A percentile compares a stretch with the other conserved stretches of the same genome.
phyloP scores from a whole-genome alignment of 768 basidiomycete genomes.

The Artomyces pyxidatus region DNA sequence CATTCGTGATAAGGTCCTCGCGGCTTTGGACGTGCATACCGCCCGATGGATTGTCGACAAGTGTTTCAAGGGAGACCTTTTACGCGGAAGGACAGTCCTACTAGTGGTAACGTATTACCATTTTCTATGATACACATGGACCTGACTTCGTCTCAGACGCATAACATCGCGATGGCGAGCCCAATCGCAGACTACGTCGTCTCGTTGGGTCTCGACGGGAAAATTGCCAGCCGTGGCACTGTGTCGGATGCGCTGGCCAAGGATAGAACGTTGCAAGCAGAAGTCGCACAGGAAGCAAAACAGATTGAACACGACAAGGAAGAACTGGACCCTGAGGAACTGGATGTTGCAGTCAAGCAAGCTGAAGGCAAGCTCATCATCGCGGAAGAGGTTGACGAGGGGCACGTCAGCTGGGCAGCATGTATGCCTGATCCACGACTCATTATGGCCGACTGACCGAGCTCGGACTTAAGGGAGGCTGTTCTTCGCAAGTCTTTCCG shows the following conservation, averaged over 20 bases:
- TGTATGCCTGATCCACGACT: slow-evolving; percentile 20
- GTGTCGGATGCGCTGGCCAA: slow-evolving; percentile 38
- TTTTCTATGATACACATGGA: neutral
- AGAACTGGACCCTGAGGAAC: slow-evolving; percentile 17
- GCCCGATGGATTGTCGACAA: slow-evolving; percentile 43
- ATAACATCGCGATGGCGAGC: slow-evolving; percentile 44
- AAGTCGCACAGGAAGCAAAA: slow-evolving; percentile 18
- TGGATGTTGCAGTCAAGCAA: slow-evolving; percentile 15
- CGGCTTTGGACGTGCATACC: slow-evolving; percentile 47
- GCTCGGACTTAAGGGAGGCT: slow-evolving; percentile 19
- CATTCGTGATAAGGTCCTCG: slow-evolving; percentile 37
- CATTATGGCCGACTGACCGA: neutral
- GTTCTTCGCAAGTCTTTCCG: slow-evolving; percentile 21
- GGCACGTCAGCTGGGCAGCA: slow-evolving; percentile 45
- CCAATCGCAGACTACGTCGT: slow-evolving; percentile 52
- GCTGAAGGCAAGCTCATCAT: slow-evolving; percentile 52
- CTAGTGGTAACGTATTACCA: slow-evolving; percentile 35
- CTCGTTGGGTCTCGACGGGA: slow-evolving; percentile 45
- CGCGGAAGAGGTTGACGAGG: slow-evolving; percentile 54
- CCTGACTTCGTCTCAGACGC: slow-evolving; percentile 27
- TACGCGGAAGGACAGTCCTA: slow-evolving; percentile 42
- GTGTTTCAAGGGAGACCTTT: slow-evolving; percentile 39
- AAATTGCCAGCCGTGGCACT: slow-evolving; percentile 39
- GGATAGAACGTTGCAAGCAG: slow-evolving; percentile 26
- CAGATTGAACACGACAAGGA: slow-evolving; percentile 22